Base-by-base conservation (phyloP, 2,329 filamentous ascomycete species). In the Xylaria arbuscula region DNA sequence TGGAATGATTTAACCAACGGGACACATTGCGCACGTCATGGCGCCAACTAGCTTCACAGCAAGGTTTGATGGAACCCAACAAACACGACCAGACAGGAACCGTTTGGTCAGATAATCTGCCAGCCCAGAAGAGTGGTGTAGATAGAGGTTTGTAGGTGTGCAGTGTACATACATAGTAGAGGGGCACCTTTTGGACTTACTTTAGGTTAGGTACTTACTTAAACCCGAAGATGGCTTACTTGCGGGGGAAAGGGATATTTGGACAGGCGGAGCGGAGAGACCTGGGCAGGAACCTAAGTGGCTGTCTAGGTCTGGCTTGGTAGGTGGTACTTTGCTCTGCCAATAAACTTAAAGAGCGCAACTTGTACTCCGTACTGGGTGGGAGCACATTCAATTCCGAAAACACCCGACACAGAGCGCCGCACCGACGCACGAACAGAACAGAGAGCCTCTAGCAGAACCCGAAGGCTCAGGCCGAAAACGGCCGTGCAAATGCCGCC, bases 211-310 rank as follows among this genome's bases (percentile, higher is more conserved):
- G n/a, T 8, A 54, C 15, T 51, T 51, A 9, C 61, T 66, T 56
- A 61, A 60, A 47, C 15, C 45, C 64, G 57, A 68, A 55, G 17
- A 67, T 70, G 67, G 71, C 55, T 71, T 70, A 51, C 36, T 54
- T 54, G 62, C 62, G 62, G 66, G 70, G 66, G 63, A 53, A 19
- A 67, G 70, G 19, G 47, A 38, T 9, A 38, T 4, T 38, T 69
- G 70, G 70, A 59, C 62, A 64, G 69, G 72, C 73, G 73, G 74
- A 72, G 73, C 28, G 28, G 28, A 28, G 13, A 28, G 48, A 7
- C 22, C 50, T 53, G 50, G 24, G 11, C 28, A 53, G 51, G 19
- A 48, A 36, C 17, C 28, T 36, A 32, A 24, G 40, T n/a, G 17
- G 28, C 15, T 58, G 54, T 58, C 19, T 57, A 45, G 36, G 42